phyloP scores from a whole-genome alignment of 2,329 filamentous ascomycete species.

The Aspergillus ustus region DNA sequence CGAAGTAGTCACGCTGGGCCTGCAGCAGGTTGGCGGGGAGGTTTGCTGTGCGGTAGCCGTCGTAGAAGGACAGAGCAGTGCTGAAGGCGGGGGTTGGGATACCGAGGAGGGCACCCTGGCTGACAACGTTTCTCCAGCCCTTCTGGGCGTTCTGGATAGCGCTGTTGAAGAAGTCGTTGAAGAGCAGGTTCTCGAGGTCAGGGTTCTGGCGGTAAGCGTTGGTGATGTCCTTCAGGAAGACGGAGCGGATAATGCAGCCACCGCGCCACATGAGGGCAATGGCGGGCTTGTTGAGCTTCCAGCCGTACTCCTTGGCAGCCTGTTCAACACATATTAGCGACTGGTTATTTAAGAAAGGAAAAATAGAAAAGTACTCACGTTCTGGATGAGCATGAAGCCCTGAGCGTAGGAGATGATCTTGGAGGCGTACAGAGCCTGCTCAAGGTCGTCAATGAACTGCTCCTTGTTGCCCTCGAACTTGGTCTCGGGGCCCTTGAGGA shows the following conservation, averaged over 20 bases:
- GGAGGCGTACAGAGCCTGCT: conserved; percentile 98
- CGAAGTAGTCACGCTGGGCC: conserved; percentile 99
- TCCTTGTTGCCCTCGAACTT: conserved; percentile 89
- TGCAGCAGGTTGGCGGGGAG: conserved; percentile 98
- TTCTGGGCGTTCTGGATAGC: conserved; percentile 95
- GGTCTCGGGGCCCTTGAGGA: conserved; percentile 77
- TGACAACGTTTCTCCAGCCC: conserved; percentile 88
- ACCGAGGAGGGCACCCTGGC: conserved; percentile 90
- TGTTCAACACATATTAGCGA: conserved; percentile 41
- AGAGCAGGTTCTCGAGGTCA: conserved; percentile 96
- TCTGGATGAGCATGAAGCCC: conserved; percentile 99
- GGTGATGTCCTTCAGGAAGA: conserved; percentile 99
- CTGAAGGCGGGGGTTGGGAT: conserved; percentile 96
- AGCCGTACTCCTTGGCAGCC: conserved; percentile 93
- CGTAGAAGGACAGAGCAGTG: conserved; percentile 97
- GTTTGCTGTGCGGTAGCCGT: conserved; percentile 96
- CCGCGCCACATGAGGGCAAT: conserved; percentile 99
- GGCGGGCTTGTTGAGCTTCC: conserved; percentile 99
- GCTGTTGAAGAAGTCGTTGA: conserved; percentile 99
- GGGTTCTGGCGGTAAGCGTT: conserved; percentile 92
- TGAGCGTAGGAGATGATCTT: conserved; percentile 99
- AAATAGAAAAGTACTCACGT: conserved; percentile 61
- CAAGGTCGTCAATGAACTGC: conserved; percentile 93
- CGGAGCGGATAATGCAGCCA: conserved; percentile 99
- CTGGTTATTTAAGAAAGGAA: neutral